These are phyloP conservation scores for Spizellomyces punctatus DNA, from an alignment of 192 early-diverging fungal genomes.

Conservation along the genomic window DNA sequence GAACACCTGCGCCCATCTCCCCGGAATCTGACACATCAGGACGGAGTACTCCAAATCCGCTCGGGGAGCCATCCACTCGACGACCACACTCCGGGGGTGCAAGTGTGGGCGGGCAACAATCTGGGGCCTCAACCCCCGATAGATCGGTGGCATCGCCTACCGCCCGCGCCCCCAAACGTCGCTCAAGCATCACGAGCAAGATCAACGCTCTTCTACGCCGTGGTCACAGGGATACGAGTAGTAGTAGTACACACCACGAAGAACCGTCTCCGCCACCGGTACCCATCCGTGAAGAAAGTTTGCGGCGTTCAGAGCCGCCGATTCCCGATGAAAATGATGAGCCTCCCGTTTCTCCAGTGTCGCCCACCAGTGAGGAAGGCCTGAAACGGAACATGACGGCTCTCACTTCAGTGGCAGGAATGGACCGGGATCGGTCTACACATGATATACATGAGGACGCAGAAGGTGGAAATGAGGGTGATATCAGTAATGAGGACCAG, in stretches of 20 bases:
- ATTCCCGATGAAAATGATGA: background rate
- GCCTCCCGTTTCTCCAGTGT: background rate
- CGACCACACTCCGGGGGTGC: background rate
- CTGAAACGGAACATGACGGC: background rate
- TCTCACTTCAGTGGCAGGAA: background rate
- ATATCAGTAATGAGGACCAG: background rate
- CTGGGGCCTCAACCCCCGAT: constrained; percentile 11
- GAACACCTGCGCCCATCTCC: background rate
- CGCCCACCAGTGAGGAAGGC: background rate
- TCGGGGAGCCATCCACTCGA: background rate
- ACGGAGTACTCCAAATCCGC: background rate
- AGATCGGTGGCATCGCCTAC: background rate
- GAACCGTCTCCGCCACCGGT: background rate
- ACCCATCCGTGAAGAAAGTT: background rate
- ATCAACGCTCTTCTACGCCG: constrained; percentile 30
- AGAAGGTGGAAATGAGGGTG: background rate
- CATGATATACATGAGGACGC: background rate
- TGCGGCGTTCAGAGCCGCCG: background rate
- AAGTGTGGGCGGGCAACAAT: background rate
- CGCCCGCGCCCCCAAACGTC: background rate
- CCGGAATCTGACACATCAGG: background rate
- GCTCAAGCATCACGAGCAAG: constrained; percentile 22
- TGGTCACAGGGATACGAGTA: background rate
- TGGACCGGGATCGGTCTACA: background rate
- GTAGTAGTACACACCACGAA: background rate